Evolutionary conservation across 208 protist species (phyloP), one percentile per base, ranked within the genome.

Genomic region (Crithidia expoeki): DNA sequence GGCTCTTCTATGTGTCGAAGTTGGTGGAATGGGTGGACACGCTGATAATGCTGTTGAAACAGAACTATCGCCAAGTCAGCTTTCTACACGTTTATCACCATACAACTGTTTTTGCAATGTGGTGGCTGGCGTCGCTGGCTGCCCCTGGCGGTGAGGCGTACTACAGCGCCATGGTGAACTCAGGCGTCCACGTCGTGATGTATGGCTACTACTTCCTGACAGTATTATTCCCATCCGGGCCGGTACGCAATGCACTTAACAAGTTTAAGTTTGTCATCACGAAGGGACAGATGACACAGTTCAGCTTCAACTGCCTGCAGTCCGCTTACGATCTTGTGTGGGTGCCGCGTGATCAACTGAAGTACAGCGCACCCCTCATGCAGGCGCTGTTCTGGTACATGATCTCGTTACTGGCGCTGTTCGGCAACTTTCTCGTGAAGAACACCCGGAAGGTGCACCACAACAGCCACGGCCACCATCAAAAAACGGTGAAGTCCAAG

Each of bases 71-170:
- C 51, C 89, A 94, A 59, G 83, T 94, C 10, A 84, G 73, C 55
- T 93, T 93, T 61, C 83, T 94, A 12, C 89, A 94, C 72, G 65
- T 94, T 12, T 94, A 93, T 63, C 89, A 93, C 76, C 89, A 94
- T 68, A 55, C 78, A n/a, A 84, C 86, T 12, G 84, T 94, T 51
- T 92, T 83, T 66, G 74, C 80, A 21, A 84, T 94, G 58, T 94
- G 86, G 86, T 92, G 75, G 63, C 34, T 92, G n/a, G 84, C 76
- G 32, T 81, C 68, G 42, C 63, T 61, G 40, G 64, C 53, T 25
- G 89, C 79, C 3, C 83, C 86, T 17, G 82, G 72, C n/a, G 89
- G 89, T 16, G 89, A 94, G 73, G 81, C 82, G 38, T 94, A 93
- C 76, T 93, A 86, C 81, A 88, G 83, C 65, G 84, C 89, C 33